A percentile compares a stretch with the other conserved stretches of the same genome.
Conservation (phyloP, 2,329 filamentous ascomycete species). For the Purpureocillium takamizusanense region DNA sequence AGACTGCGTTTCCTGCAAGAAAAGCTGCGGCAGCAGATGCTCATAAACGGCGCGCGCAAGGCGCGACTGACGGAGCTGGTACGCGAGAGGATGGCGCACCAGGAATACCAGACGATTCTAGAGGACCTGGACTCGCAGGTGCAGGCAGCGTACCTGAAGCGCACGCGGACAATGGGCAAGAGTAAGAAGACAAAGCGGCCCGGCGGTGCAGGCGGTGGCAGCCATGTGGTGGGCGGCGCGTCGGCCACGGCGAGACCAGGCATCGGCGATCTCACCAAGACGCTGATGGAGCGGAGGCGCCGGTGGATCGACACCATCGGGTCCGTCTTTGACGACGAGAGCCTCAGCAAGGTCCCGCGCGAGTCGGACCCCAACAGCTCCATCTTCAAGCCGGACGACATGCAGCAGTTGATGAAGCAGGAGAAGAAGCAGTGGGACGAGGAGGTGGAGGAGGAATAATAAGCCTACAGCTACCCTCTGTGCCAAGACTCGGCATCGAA, state of each 20-base stretch:
- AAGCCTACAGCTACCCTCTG: too few relatives aligned
- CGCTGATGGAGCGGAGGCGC: slow-evolving; percentile 81
- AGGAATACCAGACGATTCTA: slow-evolving; percentile 93
- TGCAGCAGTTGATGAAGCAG: slow-evolving; percentile 64
- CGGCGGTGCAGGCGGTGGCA: slow-evolving; percentile 66
- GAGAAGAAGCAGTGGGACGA: slow-evolving; percentile 79
- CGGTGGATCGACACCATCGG: slow-evolving; percentile 90
- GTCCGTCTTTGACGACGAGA: slow-evolving; percentile 80
- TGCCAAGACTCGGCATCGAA: too few relatives aligned
- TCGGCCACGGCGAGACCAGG: slow-evolving; percentile 61
- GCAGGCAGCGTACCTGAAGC: slow-evolving; percentile 90
- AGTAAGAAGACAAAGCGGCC: slow-evolving; percentile 81
- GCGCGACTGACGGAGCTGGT: slow-evolving; percentile 77
- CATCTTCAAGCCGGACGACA: slow-evolving; percentile 65
- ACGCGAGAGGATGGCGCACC: slow-evolving; percentile 86
- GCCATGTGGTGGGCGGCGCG: slow-evolving; percentile 50
- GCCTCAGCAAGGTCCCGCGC: slow-evolving; percentile 62
- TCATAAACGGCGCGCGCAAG: slow-evolving; percentile 87
- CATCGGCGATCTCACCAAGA: slow-evolving; percentile 85
- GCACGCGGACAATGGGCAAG: slow-evolving; percentile 88
- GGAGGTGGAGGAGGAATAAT: slow-evolving; percentile 59
- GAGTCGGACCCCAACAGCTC: slow-evolving; percentile 52
- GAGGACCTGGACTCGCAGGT: slow-evolving; percentile 95
- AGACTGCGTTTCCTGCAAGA: slow-evolving; percentile 78
- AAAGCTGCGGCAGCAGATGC: slow-evolving; percentile 72